Evolutionary conservation across 495 filamentous ascomycete species (phyloP).

Genomic region (Penicillium alfredii): DNA sequence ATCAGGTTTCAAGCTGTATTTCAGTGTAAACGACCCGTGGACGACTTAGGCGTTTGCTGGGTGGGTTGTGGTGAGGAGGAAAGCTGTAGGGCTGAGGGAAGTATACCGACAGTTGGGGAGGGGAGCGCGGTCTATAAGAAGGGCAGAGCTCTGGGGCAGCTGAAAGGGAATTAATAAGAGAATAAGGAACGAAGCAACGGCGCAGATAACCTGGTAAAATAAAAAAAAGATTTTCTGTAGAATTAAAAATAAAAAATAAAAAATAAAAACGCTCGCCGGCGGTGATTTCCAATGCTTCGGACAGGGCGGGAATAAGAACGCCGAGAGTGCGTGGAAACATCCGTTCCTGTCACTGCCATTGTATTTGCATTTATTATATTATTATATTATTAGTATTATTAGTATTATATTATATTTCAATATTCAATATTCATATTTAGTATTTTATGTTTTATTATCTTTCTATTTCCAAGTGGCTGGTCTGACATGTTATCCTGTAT

Average conservation of each 20-base stretch:
- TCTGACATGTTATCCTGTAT: too few relatives aligned
- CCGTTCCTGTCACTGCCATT: too few relatives aligned
- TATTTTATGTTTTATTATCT: too few relatives aligned
- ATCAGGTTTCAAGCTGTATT: slow-evolving; percentile 1
- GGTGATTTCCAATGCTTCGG: slow-evolving; percentile 25
- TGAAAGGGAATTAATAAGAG: background rate
- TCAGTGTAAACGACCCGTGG: too few relatives aligned
- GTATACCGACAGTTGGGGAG: background rate
- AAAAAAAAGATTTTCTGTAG: slow-evolving; percentile 7
- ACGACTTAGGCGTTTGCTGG: background rate
- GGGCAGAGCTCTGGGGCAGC: background rate
- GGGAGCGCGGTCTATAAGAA: slow-evolving; percentile 10
- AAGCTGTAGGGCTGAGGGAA: slow-evolving; percentile 1
- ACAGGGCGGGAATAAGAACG: slow-evolving; percentile 29
- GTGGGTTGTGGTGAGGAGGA: slow-evolving; percentile 5
- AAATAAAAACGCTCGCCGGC: slow-evolving; percentile 4
- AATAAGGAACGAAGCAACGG: slow-evolving; percentile 6
- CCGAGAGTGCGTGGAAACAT: slow-evolving; percentile 34
- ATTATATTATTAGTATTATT: too few relatives aligned
- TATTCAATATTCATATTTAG: too few relatives aligned
- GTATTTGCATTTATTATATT: too few relatives aligned
- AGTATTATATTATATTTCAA: too few relatives aligned
- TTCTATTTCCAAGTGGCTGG: too few relatives aligned
- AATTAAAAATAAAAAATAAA: slow-evolving; percentile 2
- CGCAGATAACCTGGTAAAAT: slow-evolving; percentile 3